Conservation (phyloP, 2,329 filamentous ascomycete genomes). For the Claviceps citrina region DNA sequence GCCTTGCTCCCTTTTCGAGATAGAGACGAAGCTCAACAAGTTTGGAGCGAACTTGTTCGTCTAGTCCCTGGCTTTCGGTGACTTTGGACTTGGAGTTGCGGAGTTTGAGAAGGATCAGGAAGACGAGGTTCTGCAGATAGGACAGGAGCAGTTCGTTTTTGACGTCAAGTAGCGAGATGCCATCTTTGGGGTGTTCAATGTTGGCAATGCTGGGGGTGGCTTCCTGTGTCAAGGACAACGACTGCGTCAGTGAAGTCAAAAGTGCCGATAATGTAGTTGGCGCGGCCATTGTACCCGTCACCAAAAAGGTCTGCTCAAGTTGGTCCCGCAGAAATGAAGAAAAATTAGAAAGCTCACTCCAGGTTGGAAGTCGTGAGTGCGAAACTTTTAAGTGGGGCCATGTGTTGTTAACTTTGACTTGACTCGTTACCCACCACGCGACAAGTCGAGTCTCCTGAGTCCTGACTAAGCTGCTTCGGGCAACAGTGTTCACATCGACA, state of each 20-base stretch:
- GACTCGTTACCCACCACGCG: too few relatives aligned
- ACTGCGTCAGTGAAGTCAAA: constrained; percentile 40
- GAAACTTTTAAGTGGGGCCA: constrained; percentile 13
- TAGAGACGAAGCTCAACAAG: constrained; percentile 86
- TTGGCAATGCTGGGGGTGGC: constrained; percentile 46
- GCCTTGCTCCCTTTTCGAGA: constrained; percentile 80
- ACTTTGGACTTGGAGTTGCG: constrained; percentile 32
- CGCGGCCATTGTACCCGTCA: constrained; percentile 28
- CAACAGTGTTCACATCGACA: constrained; percentile 2
- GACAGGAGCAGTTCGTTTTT: constrained; percentile 97
- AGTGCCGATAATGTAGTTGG: constrained; percentile 33
- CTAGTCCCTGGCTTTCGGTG: constrained; percentile 29
- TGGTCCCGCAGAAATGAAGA: constrained; percentile 1
- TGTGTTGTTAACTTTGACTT: too few relatives aligned
- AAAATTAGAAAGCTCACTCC: neutral
- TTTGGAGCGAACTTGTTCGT: constrained; percentile 59
- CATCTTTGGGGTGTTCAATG: constrained; percentile 62
- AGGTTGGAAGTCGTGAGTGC: neutral
- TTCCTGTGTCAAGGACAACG: constrained; percentile 48
- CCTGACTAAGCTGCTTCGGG: constrained; percentile 9
- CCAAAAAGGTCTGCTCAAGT: constrained; percentile 11
- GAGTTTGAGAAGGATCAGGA: constrained; percentile 69
- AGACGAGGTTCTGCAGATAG: constrained; percentile 87
- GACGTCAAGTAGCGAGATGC: constrained; percentile 84
- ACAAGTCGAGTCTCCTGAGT: neutral